These are phyloP conservation scores for Brassica cretica DNA, from an alignment of 345 rosid species.

Conservation along the genomic window DNA sequence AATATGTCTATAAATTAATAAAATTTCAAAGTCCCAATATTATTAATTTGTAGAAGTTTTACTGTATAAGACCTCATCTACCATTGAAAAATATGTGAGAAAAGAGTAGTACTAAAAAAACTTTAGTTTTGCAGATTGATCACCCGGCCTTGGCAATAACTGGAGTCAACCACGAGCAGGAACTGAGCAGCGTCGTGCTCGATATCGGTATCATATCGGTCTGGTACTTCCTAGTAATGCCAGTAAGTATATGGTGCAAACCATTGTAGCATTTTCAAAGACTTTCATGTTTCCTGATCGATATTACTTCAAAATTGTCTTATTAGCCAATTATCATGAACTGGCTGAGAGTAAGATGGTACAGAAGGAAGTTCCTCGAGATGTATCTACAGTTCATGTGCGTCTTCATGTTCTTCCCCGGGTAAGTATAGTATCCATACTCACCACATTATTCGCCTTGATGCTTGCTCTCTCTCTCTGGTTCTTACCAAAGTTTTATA, in stretches of 20 bases:
- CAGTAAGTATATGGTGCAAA: slow-evolving; percentile 47
- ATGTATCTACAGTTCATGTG: slow-evolving; percentile 92
- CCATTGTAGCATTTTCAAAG: neutral
- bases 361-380: slow-evolving; percentile 75
- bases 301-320: too few relatives aligned
- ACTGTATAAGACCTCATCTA: neutral
- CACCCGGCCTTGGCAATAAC: slow-evolving; percentile 78
- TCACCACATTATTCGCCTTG: neutral
- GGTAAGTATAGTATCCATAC: slow-evolving; percentile 44
- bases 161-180: slow-evolving; percentile 69
- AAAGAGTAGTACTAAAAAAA: neutral
- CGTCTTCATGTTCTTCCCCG: slow-evolving; percentile 88
- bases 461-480: neutral
- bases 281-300: neutral
- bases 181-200: slow-evolving; percentile 45
- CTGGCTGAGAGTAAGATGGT: slow-evolving; percentile 87
- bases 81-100: neutral
- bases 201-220: slow-evolving; percentile 61
- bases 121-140: slow-evolving; percentile 48
- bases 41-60: too few relatives aligned
- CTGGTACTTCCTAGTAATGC: slow-evolving; percentile 72
- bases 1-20: too few relatives aligned
- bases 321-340: slow-evolving; percentile 88
- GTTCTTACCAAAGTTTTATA: neutral
- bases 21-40: too few relatives aligned